Base-by-base conservation (phyloP, 805 yeast species). In the Candida pseudofarinosa region DNA sequence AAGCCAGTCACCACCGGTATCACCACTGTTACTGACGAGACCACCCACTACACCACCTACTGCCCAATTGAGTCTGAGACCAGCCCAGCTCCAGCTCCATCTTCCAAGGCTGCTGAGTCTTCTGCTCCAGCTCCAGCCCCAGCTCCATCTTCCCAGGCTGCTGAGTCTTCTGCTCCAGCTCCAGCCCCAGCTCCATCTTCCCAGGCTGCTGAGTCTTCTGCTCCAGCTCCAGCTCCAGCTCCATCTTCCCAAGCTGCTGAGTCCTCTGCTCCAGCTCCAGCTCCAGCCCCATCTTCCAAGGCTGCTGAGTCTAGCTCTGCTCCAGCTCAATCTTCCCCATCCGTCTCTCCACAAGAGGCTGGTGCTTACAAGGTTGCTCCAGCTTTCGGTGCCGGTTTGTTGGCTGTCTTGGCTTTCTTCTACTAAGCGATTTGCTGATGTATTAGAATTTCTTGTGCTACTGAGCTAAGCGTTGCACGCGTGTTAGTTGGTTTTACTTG, bases 1-100 rank as follows among this genome's bases (percentile, higher is more conserved):
- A 54, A 60, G 16, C 50, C 62, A 34, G 62, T 63, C 44, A 58
- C 66, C 43, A 52, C 57, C 45, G 51, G 54, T 30, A 55, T 54
- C 28, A 52, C 56, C 19, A 59, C 68, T 39, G 54, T 53, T 41
- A 53, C 65, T 42, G 51, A 60, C 35, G 47, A 49, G 14, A 56
- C 60, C 41, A 56, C 60, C 35, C 44, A 52, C 37, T 75, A 63
- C 60, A 63, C 73, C 47, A 66, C 72, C 33, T 57, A 55, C 54
- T 64, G 71, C 37, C 44, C 48, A 26, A 46, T 34, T 37, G 39
- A 43, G 30, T 18, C 46, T 26, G 34, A 32, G 34, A 32, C 34
- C 15, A 7, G 14, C 15, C 7, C 34, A 6, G 19, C 45, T 43
- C 43, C 45, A 38, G 40, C 38, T 26, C 33, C 44, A 35, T 34